A percentile compares a stretch with the other conserved stretches of the same genome.
phyloP scores from a whole-genome alignment of 2,329 filamentous ascomycete species.

The Emmonsiellopsis sp. region DNA sequence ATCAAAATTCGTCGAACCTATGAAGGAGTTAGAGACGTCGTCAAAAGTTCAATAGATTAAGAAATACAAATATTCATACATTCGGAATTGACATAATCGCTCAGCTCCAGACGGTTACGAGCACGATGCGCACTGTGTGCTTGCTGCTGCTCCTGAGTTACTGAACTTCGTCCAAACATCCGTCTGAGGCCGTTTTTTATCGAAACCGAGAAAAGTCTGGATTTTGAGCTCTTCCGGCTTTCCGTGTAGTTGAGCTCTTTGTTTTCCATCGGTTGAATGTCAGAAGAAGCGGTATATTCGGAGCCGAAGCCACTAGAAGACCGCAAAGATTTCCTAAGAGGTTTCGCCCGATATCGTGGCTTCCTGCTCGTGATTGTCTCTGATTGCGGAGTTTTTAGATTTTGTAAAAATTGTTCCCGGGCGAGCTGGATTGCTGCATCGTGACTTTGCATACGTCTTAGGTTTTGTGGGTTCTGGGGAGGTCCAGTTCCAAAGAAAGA shows the following conservation, averaged over 20 bases:
- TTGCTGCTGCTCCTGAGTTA: slow-evolving; percentile 12
- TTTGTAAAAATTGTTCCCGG: slow-evolving; percentile 28
- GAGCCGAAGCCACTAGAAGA: slow-evolving; percentile 16
- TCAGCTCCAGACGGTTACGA: slow-evolving; percentile 16
- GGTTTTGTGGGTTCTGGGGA: slow-evolving; percentile 9
- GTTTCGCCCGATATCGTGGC: slow-evolving; percentile 22
- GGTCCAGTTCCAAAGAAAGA: slow-evolving; percentile 30
- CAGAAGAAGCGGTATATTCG: slow-evolving; percentile 5
- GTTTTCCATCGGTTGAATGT: slow-evolving; percentile 3
- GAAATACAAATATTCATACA: not conserved
- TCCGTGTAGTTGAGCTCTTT: slow-evolving; percentile 1
- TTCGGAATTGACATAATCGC: slow-evolving; percentile 13
- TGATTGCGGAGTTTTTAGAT: slow-evolving; percentile 13
- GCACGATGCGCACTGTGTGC: slow-evolving; percentile 16
- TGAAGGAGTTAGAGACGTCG: not conserved
- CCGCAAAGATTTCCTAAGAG: slow-evolving; percentile 29
- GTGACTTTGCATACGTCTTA: slow-evolving; percentile 21
- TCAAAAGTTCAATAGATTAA: not conserved
- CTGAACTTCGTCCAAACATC: slow-evolving; percentile 28
- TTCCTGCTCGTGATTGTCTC: slow-evolving; percentile 17
- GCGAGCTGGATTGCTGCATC: slow-evolving; percentile 34
- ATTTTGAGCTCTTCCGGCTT: slow-evolving; percentile 15
- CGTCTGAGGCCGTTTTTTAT: slow-evolving; percentile 33
- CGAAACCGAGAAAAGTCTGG: slow-evolving; percentile 31
- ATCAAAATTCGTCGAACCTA: not conserved